A percentile compares a stretch with the other conserved stretches of the same genome.
Evolutionary conservation across 352 stramenopile species (phyloP).

Genomic region (Thraustochytrium striatum): DNA sequence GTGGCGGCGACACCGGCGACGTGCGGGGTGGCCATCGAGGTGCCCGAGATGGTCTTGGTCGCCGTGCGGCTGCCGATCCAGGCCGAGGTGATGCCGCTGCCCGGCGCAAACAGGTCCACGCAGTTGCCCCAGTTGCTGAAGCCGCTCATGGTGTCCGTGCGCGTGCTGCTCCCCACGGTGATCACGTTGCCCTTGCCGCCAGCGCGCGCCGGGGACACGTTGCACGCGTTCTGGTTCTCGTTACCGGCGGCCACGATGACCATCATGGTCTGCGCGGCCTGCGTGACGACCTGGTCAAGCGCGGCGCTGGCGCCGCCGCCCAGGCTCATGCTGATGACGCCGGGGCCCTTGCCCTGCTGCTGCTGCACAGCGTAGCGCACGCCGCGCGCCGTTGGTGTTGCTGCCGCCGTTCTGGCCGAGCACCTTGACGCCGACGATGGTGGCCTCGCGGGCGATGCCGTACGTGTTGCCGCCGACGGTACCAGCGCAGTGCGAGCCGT

Average conservation of each 20-base stretch:
- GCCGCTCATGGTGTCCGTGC: background rate
- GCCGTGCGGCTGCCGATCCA: background rate
- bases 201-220: background rate
- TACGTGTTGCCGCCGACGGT: conserved; percentile 26
- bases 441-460: conserved; percentile 33
- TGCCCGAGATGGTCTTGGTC: background rate
- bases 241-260: background rate
- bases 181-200: background rate
- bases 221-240: background rate
- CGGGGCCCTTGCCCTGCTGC: no score
- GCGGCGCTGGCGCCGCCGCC: background rate
- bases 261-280: background rate
- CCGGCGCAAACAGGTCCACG: background rate
- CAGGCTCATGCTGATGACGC: background rate
- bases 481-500: conserved; percentile 49
- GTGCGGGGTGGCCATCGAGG: background rate
- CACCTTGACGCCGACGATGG: conserved; percentile 47
- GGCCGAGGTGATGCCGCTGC: background rate
- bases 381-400: background rate
- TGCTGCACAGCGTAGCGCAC: conserved; percentile 16
- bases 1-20: background rate
- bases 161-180: background rate
- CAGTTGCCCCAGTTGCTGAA: background rate
- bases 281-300: background rate
- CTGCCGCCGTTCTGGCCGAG: conserved; percentile 16